These are phyloP conservation scores for Bipolaris bicolor DNA, from an alignment of 2,329 filamentous ascomycete species.

Conservation along the genomic window DNA sequence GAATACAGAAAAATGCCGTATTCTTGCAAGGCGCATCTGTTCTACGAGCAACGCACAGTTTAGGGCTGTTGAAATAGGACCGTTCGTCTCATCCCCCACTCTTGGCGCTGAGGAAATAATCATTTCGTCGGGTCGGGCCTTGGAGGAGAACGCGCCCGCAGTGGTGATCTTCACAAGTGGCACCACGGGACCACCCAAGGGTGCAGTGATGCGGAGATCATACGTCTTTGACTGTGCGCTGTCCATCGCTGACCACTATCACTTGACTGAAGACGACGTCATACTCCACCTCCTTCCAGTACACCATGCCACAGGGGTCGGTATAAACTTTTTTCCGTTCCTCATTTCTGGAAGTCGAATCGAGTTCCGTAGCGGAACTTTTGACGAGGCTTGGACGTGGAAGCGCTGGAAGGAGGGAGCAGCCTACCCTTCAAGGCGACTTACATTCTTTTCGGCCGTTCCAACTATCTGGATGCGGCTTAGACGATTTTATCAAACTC, in stretches of 20 bases:
- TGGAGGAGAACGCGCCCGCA: constrained; percentile 50
- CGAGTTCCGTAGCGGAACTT: constrained; percentile 46
- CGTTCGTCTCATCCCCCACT: constrained; percentile 38
- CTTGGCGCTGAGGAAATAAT: constrained; percentile 45
- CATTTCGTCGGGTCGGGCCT: constrained; percentile 50
- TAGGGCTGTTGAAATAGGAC: constrained; percentile 46
- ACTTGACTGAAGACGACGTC: constrained; percentile 39
- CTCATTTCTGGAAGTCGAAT: constrained; percentile 42
- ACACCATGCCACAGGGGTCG: constrained; percentile 46
- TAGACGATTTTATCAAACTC: constrained; percentile 46
- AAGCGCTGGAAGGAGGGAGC: constrained; percentile 42
- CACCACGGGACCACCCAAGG: constrained; percentile 55
- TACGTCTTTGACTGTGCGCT: constrained; percentile 48
- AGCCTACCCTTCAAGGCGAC: constrained; percentile 23
- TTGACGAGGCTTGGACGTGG: constrained; percentile 47
- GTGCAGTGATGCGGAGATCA: constrained; percentile 53
- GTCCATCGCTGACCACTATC: constrained; percentile 44
- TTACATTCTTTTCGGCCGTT: constrained; percentile 47
- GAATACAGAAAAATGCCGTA: constrained; percentile 40
- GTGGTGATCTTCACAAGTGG: constrained; percentile 57
- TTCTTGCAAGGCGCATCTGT: constrained; percentile 34
- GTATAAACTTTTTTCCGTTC: constrained; percentile 48
- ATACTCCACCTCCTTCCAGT: constrained; percentile 46
- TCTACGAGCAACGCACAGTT: constrained; percentile 43
- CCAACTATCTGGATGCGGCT: constrained; percentile 49